Evolutionary conservation across 2,329 filamentous ascomycete species (phyloP), one percentile per base, ranked within the genome.

Genomic region (Fusarium ramigenum): DNA sequence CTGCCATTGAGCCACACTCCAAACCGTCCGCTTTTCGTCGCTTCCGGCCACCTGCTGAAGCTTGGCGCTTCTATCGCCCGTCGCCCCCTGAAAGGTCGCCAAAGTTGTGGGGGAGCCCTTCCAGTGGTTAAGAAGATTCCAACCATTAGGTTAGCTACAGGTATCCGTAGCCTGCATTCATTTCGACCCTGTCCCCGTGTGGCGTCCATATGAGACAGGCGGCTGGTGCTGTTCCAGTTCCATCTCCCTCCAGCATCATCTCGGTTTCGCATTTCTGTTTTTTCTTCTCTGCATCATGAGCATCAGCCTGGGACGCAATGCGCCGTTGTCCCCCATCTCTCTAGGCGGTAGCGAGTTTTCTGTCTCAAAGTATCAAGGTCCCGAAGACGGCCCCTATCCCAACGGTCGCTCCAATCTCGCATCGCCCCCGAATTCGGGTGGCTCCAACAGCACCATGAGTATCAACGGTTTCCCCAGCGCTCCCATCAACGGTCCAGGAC

Each of bases 301-400:
- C 81, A 79, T 79, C 78, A 76, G 75, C 72, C 87, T 86, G 81
- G 88, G 87, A 81, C 89, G 89, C 84, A 91, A 93, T 89, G 91
- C 90, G 84, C 92, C 92, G 80, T 87, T 95, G 82, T 95, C 94
- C 80, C 93, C 94, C 80, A 89, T 94, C 82, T 96, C 93, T 84
- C 85, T 93, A 87, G 92, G 92, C 82, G 93, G 92, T 82, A 95
- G 91, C 86, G 94, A 96, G 82, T 96, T 93, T 92, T 93, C 93
- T 54, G 87, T 92, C 77, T 88, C 89, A 73, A 91, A 91, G 79
- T 93, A 94, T 82, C 88, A 90, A 72, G 84, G 84, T 72, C 78
- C 87, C 79, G 86, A 85, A 80, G 85, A 88, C 82, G 85, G 85
- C 70, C 82, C 87, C 61, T 88, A 86, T 80, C 85, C 80, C 79